Evolutionary conservation across 768 basidiomycete genomes (phyloP).

Genomic region (Phanerochaete carnosa): DNA sequence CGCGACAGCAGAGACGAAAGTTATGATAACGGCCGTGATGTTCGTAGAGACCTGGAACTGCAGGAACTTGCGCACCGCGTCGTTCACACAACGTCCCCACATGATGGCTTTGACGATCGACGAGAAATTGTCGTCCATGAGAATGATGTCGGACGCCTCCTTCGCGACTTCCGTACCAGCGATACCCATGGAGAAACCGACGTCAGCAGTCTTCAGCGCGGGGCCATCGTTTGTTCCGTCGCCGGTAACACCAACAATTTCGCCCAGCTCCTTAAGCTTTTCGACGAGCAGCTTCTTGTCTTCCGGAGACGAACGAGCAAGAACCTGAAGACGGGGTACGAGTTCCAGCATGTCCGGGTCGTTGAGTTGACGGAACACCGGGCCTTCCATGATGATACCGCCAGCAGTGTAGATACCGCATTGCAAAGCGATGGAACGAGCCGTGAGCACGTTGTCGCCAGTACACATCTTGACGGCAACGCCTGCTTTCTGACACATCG

Average conservation of each 20-base stretch:
- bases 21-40: slow-evolving; percentile 92
- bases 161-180: slow-evolving; percentile 98
- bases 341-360: slow-evolving; percentile 73
- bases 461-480: slow-evolving; percentile 98
- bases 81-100: slow-evolving; percentile 99
- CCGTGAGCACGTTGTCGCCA: slow-evolving; percentile 93
- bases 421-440: slow-evolving; percentile 93
- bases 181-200: slow-evolving; percentile 96
- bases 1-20: slow-evolving; percentile 86
- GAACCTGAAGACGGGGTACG: slow-evolving; percentile 90
- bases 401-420: slow-evolving; percentile 94
- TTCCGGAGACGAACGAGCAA: slow-evolving; percentile 95
- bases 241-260: slow-evolving; percentile 94
- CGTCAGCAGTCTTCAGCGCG: slow-evolving; percentile 91
- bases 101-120: slow-evolving; percentile 97
- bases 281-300: slow-evolving; percentile 95
- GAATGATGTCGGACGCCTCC: slow-evolving; percentile 97
- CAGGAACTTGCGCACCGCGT: slow-evolving; percentile 94
- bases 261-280: slow-evolving; percentile 80
- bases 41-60: slow-evolving; percentile 96
- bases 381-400: slow-evolving; percentile 98
- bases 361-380: slow-evolving; percentile 79
- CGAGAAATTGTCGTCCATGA: slow-evolving; percentile 97
- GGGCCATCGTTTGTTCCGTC: slow-evolving; percentile 99
- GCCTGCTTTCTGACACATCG: slow-evolving; percentile 83